These are phyloP conservation scores for Carpinus fangiana DNA, from an alignment of 306 rosid genomes.

Conservation along the genomic window DNA sequence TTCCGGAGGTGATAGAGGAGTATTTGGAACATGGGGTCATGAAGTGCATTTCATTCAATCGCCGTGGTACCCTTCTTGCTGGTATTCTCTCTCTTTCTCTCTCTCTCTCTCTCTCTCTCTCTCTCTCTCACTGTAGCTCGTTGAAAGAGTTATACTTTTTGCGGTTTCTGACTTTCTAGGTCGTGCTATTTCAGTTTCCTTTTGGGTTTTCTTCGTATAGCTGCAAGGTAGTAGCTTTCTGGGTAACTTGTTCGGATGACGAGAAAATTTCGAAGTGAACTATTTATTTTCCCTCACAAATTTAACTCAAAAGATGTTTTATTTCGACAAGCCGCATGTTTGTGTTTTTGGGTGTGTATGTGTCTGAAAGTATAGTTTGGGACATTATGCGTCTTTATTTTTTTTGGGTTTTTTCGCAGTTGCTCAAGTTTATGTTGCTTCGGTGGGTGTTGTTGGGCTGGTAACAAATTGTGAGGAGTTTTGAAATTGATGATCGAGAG, in stretches of 20 bases:
- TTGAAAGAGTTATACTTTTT: background rate
- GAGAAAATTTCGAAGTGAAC: conserved; percentile 6
- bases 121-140: background rate
- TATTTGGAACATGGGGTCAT: conserved; percentile 83
- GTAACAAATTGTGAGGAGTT: background rate
- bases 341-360: background rate
- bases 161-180: background rate
- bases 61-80: conserved; percentile 96
- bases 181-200: background rate
- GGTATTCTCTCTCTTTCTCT: conserved; percentile 40
- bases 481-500: background rate
- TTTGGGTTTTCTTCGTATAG: conserved; percentile 5
- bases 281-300: background rate
- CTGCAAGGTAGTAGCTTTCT: background rate
- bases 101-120: too few species aligned
- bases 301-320: background rate
- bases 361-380: too few species aligned
- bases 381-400: too few species aligned
- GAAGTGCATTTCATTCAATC: conserved; percentile 93
- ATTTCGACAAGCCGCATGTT: too few species aligned
- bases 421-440: background rate
- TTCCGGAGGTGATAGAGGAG: conserved; percentile 98
- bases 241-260: background rate
- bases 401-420: background rate
- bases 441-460: background rate